Conservation (phyloP, 208 protist genomes). For the Trypanosoma melophagium region DNA sequence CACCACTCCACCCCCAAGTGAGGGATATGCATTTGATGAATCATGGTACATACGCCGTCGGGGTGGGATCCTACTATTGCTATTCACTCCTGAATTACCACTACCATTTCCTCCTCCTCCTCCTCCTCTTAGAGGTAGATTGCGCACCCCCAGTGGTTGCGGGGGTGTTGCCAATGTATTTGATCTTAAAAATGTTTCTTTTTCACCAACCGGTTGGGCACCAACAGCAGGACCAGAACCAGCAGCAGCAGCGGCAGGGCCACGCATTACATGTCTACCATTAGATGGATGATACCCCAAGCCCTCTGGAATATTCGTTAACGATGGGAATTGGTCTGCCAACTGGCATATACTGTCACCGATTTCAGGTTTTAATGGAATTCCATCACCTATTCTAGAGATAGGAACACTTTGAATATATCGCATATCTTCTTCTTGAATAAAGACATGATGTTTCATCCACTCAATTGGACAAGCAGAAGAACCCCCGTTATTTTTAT, state of each 20-base stretch:
- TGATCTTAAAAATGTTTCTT: background rate
- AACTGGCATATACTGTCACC: conserved; percentile 54
- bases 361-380: conserved; percentile 54
- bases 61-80: background rate
- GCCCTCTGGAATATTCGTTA: conserved; percentile 2
- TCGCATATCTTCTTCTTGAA: conserved; percentile 37
- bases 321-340: conserved; percentile 27
- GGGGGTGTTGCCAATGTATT: background rate
- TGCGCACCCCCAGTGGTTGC: conserved; percentile 9
- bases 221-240: background rate
- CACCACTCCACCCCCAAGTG: conserved; percentile 1
- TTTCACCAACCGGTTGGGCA: conserved; percentile 7
- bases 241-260: background rate
- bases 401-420: conserved; percentile 36
- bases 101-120: background rate
- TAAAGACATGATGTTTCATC: conserved; percentile 56
- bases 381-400: conserved; percentile 54
- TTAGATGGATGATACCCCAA: conserved; percentile 8
- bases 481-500: conserved; percentile 8
- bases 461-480: conserved; percentile 51
- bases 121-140: background rate
- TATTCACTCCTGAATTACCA: conserved; percentile 10
- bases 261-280: conserved; percentile 13
- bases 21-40: background rate
- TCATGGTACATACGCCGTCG: conserved; percentile 17